Base-by-base conservation (phyloP, 179 eudicot genomes). In the Corrigiola litoralis region DNA sequence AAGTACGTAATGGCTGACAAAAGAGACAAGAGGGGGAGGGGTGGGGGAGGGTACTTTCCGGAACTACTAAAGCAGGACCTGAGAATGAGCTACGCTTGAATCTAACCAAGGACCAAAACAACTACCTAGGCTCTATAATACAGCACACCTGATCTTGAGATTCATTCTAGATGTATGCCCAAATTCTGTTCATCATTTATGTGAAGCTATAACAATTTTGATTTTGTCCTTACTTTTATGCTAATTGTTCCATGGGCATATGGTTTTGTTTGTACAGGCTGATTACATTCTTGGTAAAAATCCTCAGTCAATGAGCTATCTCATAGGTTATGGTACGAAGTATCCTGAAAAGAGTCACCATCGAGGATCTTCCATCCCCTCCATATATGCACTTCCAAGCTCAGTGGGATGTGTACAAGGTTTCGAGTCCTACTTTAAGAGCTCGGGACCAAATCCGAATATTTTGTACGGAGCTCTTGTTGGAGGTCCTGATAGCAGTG, bases 201-300 rank as follows among this genome's bases (percentile, higher is more conserved):
- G n/a, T 40, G 16, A 12, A 40, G 14, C 45, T 8, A 40, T 12
- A 6, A 12, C 14, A 40, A 12, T 8, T 0, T 27, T 9, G 16
- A 2, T 10, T 27, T 25, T 12, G 33, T 12, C 25, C 6, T 51
- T 27, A 14, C 27, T 38, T 29, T 14, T 1, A 61, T 14, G 17
- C 47, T 23, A 8, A 40, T 52, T 16, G 7, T 52, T 25, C 24
- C 48, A 2, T 2, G 17, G 49, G 23, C n/a, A 16, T 7, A 4
- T 33, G 58, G 5, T 5, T 20, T 48, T 61, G 16, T 1, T 38
- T 5, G 23, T 37, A 23, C 71, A 90, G 95, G 96, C 83, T 23
- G 97, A 91, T 65, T 91, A 88, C 77, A 86, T 91, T 32, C 86
- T 91, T 21, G 97, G 97, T 1, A 76, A 85, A 24, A 91, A 91